Percentiles rank a stretch among this genome's conserved stretches.
These are phyloP conservation scores for Asterella californica DNA, from an alignment of 225 moss, liverwort and hornwort genomes.

Conservation along the genomic window DNA sequence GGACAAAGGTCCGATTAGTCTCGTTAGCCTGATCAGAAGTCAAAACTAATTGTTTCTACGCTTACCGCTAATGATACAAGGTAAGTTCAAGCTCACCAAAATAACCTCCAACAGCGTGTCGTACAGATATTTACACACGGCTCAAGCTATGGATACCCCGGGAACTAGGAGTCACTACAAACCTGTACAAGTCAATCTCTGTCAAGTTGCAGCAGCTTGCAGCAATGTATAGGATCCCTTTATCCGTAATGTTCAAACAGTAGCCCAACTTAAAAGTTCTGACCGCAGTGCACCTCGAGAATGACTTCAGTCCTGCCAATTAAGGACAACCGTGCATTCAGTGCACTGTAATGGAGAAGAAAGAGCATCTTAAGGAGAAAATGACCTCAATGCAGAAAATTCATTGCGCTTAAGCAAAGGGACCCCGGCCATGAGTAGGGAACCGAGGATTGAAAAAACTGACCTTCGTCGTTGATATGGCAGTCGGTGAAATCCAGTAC, in stretches of 20 bases:
- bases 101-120: too few species aligned
- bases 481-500: conserved; percentile 68
- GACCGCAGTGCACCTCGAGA: conserved; percentile 51
- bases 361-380: neutral
- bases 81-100: too few species aligned
- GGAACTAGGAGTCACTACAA: neutral
- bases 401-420: neutral
- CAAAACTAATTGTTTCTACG: too few species aligned
- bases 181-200: conserved; percentile 74
- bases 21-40: neutral
- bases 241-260: conserved; percentile 54
- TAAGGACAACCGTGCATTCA: neutral
- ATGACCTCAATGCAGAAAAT: neutral
- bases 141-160: too few species aligned
- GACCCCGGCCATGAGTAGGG: neutral
- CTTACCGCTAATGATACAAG: too few species aligned
- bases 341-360: neutral
- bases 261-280: conserved; percentile 57
- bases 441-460: neutral
- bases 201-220: conserved; percentile 53
- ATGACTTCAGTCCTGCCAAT: conserved; percentile 55
- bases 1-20: neutral
- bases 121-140: too few species aligned
- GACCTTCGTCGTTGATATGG: conserved; percentile 54
- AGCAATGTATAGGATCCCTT: conserved; percentile 47